A percentile compares a stretch with the other conserved stretches of the same genome.
Evolutionary conservation across 768 basidiomycete species (phyloP).

Genomic region (Mycena metata): DNA sequence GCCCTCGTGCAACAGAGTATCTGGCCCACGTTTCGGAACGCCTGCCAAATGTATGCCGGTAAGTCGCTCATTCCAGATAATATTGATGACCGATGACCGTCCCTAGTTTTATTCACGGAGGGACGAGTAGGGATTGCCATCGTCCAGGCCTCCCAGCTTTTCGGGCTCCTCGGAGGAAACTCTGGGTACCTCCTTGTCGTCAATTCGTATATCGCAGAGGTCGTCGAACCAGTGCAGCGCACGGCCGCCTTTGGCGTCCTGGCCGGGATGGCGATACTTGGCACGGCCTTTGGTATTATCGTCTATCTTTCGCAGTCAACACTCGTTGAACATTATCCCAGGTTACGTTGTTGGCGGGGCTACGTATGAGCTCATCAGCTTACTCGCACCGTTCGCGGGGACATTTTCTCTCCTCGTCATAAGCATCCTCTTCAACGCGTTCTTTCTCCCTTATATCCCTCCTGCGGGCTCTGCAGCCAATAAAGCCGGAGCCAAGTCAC

Average conservation of each 20-base stretch:
- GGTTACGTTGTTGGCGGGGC: slow-evolving; percentile 30
- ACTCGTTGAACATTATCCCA: not conserved
- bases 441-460: slow-evolving; percentile 29
- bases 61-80: not conserved
- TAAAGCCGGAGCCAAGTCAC: not conserved
- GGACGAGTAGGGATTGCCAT: slow-evolving; percentile 28
- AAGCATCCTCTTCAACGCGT: slow-evolving; percentile 16
- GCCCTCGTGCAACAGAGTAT: slow-evolving; percentile 34
- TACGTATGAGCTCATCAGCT: slow-evolving; percentile 12
- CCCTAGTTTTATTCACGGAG: not conserved
- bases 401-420: slow-evolving; percentile 34
- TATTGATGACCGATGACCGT: too few species aligned
- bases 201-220: slow-evolving; percentile 36
- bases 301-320: not conserved
- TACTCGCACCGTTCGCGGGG: slow-evolving; percentile 32
- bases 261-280: slow-evolving; percentile 28
- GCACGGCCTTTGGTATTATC: slow-evolving; percentile 22
- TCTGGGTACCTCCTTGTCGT: slow-evolving; percentile 25
- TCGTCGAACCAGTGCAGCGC: slow-evolving; percentile 24
- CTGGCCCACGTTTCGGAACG: slow-evolving; percentile 34
- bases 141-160: slow-evolving; percentile 27
- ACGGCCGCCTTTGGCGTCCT: slow-evolving; percentile 34
- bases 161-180: slow-evolving; percentile 30
- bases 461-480: not conserved
- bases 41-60: slow-evolving; percentile 34